Evolutionary conservation across 306 rosid species (phyloP).

Genomic region (Hippophae rhamnoides): DNA sequence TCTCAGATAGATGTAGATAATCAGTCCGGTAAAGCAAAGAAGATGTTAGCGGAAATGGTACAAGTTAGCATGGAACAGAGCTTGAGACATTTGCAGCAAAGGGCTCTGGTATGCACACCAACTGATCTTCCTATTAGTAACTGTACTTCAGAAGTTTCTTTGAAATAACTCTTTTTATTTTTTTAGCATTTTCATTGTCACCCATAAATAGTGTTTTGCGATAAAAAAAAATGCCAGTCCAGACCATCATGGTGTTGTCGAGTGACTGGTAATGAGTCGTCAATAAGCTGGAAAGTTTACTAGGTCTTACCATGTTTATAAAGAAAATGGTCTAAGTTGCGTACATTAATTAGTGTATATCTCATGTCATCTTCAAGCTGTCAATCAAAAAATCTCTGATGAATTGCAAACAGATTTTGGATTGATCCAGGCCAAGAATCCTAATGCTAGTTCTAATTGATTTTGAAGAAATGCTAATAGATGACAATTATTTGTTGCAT

Average conservation of each 20-base stretch:
- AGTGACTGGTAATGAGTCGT: constrained; percentile 69
- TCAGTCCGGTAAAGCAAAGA: constrained; percentile 81
- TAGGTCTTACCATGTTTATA: constrained; percentile 40
- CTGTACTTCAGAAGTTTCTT: constrained; percentile 77
- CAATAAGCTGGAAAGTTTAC: constrained; percentile 41
- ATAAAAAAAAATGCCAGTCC: constrained; percentile 69
- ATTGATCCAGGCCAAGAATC: too few species aligned
- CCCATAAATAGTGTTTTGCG: constrained; percentile 28
- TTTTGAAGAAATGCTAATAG: too few species aligned
- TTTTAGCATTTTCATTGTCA: constrained; percentile 1
- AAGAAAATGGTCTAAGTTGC: constrained; percentile 22
- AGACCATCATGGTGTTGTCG: constrained; percentile 60
- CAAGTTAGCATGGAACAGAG: constrained; percentile 99
- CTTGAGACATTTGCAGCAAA: constrained; percentile 76
- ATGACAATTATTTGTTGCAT: too few species aligned
- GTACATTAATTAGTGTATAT: constrained; percentile 19
- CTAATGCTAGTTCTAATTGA: too few species aligned
- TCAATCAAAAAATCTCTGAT: too few species aligned
- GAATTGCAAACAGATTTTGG: too few species aligned
- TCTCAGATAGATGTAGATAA: constrained; percentile 88
- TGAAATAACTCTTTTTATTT: constrained; percentile 35
- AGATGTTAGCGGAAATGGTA: constrained; percentile 96
- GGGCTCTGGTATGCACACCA: constrained; percentile 92
- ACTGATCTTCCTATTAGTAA: constrained; percentile 59
- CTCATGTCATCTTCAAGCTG: not conserved